Evolutionary conservation across 2,329 filamentous ascomycete genomes (phyloP).

Genomic region (Fusarium buxicola): DNA sequence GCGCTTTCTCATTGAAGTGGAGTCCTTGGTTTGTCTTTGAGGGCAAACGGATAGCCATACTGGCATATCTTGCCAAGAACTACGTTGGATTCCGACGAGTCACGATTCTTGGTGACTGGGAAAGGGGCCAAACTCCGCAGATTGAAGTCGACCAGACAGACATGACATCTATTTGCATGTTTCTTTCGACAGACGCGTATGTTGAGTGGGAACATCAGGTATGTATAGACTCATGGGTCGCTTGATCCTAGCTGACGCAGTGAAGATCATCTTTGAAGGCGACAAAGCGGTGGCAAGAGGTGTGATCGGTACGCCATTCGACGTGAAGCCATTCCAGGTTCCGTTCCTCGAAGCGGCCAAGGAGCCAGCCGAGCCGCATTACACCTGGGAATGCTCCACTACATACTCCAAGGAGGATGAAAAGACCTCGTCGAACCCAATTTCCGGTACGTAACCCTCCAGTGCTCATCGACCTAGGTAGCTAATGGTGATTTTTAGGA

Average conservation of each 20-base stretch:
- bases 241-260: conserved; percentile 15
- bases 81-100: conserved; percentile 67
- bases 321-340: conserved; percentile 64
- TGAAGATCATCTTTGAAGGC: conserved; percentile 57
- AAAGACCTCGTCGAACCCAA: conserved; percentile 49
- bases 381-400: conserved; percentile 59
- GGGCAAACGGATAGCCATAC: conserved; percentile 54
- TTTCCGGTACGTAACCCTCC: conserved; percentile 23
- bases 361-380: conserved; percentile 50
- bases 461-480: neutral
- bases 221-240: conserved; percentile 23
- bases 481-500: conserved; percentile 49
- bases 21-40: conserved; percentile 61
- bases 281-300: conserved; percentile 60
- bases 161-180: conserved; percentile 60
- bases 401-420: conserved; percentile 54
- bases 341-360: conserved; percentile 49
- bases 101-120: conserved; percentile 54
- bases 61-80: conserved; percentile 64
- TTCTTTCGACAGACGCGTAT: conserved; percentile 64
- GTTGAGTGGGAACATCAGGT: conserved; percentile 67
- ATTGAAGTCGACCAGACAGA: conserved; percentile 57
- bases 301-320: conserved; percentile 64
- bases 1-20: conserved; percentile 65
- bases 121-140: conserved; percentile 49